Percentiles rank a stretch among this genome's conserved stretches.
phyloP scores from a whole-genome alignment of 2,329 filamentous ascomycete genomes.

The Acephala macrosclerotiorum region DNA sequence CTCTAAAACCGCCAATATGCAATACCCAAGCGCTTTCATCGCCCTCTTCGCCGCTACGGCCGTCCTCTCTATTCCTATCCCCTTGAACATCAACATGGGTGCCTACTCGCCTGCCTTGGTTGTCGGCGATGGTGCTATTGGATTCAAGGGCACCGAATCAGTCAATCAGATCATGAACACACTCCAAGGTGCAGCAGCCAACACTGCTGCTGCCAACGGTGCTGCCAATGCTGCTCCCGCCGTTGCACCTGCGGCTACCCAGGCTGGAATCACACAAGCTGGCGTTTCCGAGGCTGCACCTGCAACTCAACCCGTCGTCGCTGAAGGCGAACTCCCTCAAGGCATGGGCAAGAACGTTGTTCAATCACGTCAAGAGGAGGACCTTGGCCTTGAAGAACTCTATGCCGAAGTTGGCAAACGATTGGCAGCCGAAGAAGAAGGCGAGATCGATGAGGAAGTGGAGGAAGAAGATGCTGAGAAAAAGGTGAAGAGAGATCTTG shows the following conservation, averaged over 20 bases:
- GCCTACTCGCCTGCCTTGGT: constrained; percentile 34
- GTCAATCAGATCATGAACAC: constrained; percentile 27
- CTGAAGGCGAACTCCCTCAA: background rate
- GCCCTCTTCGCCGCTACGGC: constrained; percentile 22
- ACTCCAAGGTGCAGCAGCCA: constrained; percentile 19
- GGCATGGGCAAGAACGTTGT: constrained; percentile 26
- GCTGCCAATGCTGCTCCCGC: constrained; percentile 12
- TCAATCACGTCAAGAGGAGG: background rate
- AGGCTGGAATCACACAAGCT: background rate
- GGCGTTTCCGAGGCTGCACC: constrained; percentile 3
- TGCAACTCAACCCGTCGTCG: constrained; percentile 3
- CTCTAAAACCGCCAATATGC: constrained; percentile 21
- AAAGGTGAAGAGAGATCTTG: constrained; percentile 10
- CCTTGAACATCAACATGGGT: constrained; percentile 36
- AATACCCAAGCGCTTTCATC: constrained; percentile 22
- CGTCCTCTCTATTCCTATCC: constrained; percentile 28
- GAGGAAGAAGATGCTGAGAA: constrained; percentile 14
- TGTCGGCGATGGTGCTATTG: constrained; percentile 37
- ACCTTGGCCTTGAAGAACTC: background rate
- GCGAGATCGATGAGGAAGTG: constrained; percentile 13
- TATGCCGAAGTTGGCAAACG: background rate
- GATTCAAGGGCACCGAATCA: constrained; percentile 27
- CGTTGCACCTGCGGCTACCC: background rate
- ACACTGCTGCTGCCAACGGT: constrained; percentile 18
- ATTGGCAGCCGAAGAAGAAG: background rate